A percentile compares a stretch with the other conserved stretches of the same genome.
Evolutionary conservation across 1,284 basidiomycete genomes (phyloP).

Genomic region (Ustilago hordei): DNA sequence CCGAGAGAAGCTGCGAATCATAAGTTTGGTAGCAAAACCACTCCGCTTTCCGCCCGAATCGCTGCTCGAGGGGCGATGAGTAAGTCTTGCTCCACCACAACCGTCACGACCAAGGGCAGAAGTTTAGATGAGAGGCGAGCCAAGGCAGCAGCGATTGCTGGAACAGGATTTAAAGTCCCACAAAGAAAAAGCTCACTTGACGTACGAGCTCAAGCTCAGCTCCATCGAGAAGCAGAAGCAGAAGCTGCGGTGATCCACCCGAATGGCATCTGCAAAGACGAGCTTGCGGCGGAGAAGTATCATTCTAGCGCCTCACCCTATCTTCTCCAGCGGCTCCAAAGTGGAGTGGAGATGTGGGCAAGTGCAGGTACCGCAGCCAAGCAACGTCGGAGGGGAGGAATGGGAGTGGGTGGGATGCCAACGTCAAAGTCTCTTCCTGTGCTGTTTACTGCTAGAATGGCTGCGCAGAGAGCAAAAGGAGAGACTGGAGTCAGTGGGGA

Average conservation of each 20-base stretch:
- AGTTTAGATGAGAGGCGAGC: not conserved
- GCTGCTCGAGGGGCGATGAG: not conserved
- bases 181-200: constrained; percentile 36
- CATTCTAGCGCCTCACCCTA: constrained; percentile 25
- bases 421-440: constrained; percentile 16
- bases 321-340: not conserved
- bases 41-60: not conserved
- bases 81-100: constrained; percentile 21
- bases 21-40: constrained; percentile 15
- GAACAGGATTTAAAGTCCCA: constrained; percentile 17
- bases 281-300: not conserved
- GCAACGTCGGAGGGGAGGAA: not conserved
- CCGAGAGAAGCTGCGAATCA: not conserved
- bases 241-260: constrained; percentile 4
- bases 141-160: not conserved
- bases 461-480: constrained; percentile 16
- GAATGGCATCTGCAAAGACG: constrained; percentile 22
- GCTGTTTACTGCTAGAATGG: constrained; percentile 32
- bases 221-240: not conserved
- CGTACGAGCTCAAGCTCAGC: constrained; percentile 16
- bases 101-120: not conserved
- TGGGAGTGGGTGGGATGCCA: not conserved
- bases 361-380: constrained; percentile 16
- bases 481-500: not conserved
- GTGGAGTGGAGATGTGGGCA: not conserved